Conservation (phyloP, 352 stramenopile species). For the Pythium utonaiense region DNA sequence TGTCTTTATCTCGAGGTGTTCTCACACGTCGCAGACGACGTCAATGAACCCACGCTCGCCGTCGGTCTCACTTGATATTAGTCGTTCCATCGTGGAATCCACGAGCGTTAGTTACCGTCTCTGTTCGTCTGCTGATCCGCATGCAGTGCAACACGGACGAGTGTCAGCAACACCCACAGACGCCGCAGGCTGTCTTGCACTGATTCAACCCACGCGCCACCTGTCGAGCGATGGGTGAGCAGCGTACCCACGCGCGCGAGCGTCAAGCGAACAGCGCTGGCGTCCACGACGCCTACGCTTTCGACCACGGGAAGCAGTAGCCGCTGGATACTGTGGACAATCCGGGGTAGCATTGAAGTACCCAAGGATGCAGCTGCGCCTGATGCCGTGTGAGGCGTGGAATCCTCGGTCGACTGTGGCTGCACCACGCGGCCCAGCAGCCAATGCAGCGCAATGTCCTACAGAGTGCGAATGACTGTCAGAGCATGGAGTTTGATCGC, state of each 20-base stretch:
- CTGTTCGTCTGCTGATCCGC: no score
- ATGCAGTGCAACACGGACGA: neutral
- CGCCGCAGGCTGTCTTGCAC: neutral
- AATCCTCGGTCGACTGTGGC: neutral
- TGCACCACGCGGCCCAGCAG: neutral
- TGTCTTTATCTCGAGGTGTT: no score
- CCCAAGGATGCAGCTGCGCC: neutral
- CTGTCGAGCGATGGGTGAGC: neutral
- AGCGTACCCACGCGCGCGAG: neutral
- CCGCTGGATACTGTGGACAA: neutral
- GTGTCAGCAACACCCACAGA: neutral
- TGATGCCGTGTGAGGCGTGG: neutral
- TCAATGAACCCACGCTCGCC: no score
- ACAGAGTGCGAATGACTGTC: no score
- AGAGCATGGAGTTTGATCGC: no score
- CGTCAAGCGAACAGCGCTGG: neutral
- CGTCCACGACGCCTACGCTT: neutral
- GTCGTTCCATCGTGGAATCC: no score
- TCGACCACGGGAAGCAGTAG: neutral
- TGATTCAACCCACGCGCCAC: neutral
- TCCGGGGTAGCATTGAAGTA: neutral
- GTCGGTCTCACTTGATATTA: no score
- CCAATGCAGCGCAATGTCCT: neutral
- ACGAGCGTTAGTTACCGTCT: no score
- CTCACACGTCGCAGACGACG: no score